Conservation (phyloP, 306 rosid species). For the Vigna angularis region DNA sequence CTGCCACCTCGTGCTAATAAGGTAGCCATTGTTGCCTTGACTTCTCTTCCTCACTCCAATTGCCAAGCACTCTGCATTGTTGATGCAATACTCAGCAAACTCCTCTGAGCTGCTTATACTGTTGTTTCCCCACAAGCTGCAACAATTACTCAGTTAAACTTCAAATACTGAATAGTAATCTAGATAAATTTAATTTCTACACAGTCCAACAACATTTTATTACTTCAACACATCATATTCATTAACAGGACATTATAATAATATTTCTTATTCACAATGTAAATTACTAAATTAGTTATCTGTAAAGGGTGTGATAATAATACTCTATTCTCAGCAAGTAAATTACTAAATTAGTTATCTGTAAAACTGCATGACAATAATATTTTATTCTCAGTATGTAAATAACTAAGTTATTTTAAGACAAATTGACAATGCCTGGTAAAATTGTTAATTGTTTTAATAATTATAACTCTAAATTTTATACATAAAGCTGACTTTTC, state of each 20-base stretch:
- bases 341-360: no score
- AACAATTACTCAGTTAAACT: neutral
- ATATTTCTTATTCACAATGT: neutral
- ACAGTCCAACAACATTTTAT: neutral
- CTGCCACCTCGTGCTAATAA: slow-evolving; percentile 89
- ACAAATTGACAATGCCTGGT: neutral
- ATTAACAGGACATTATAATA: neutral
- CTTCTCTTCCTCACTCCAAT: slow-evolving; percentile 89
- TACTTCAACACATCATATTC: neutral
- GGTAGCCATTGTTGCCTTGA: slow-evolving; percentile 75
- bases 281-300: no score
- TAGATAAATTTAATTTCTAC: neutral
- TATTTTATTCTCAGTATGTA: neutral
- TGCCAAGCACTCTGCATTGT: slow-evolving; percentile 79
- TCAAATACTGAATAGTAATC: neutral
- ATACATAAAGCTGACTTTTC: neutral
- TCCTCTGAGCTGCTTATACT: slow-evolving; percentile 58
- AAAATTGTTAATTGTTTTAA: neutral
- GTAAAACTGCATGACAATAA: no score
- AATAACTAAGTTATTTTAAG: no score
- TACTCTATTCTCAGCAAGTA: neutral
- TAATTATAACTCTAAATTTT: neutral
- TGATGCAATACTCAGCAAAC: slow-evolving; percentile 75
- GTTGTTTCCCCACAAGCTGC: slow-evolving; percentile 74
- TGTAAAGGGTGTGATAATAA: no score